A percentile compares a stretch with the other conserved stretches of the same genome.
Conservation (phyloP, 2,329 filamentous ascomycete species). For the Pseudogymnoascus sp. region DNA sequence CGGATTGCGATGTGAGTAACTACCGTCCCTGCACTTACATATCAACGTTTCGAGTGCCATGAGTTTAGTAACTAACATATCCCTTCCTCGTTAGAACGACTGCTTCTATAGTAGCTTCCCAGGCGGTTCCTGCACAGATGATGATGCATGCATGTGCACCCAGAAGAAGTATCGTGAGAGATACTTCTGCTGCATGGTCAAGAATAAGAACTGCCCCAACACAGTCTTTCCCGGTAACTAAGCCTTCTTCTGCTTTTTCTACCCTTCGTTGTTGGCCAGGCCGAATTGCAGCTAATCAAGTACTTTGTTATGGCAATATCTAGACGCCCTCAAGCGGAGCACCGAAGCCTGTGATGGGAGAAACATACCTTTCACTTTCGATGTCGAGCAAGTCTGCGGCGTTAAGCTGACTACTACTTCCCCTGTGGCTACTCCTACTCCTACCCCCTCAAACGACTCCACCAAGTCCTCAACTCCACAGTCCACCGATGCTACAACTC, state of each 20-base stretch:
- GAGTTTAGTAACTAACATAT: neutral
- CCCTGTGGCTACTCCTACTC: neutral
- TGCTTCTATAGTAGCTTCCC: neutral
- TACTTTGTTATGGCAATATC: neutral
- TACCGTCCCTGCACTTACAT: neutral
- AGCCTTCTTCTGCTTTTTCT: neutral
- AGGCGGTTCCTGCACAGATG: neutral
- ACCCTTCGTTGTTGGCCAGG: neutral
- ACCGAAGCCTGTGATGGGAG: neutral
- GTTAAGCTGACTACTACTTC: neutral
- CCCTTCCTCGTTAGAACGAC: neutral
- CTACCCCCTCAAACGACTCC: neutral
- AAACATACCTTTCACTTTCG: neutral
- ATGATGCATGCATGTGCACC: neutral
- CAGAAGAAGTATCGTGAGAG: neutral
- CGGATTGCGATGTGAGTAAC: neutral
- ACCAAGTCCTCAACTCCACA: neutral
- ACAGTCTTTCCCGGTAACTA: neutral
- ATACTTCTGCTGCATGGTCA: neutral
- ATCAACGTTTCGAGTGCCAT: neutral
- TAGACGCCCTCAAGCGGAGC: neutral
- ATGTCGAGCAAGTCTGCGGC: neutral
- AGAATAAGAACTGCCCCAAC: neutral
- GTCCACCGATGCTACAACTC: neutral
- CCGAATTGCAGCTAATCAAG: neutral